Base-by-base conservation (phyloP, 2,329 filamentous ascomycete genomes). In the Fusarium odoratissimum region DNA sequence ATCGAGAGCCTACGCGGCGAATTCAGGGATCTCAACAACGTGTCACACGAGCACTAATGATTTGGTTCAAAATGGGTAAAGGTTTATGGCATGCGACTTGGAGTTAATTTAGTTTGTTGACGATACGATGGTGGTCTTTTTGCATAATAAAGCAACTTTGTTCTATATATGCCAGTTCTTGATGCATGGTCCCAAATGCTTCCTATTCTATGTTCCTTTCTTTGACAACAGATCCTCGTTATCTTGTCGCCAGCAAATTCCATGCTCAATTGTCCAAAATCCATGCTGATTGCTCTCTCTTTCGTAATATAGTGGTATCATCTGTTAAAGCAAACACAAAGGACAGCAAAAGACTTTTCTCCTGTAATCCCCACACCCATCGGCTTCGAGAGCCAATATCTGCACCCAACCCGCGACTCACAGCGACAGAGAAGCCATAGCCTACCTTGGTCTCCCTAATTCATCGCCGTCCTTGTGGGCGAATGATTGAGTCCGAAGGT, bases 1-100 rank as follows among this genome's bases (percentile, higher is more conserved):
- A 68, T 80, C 19, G 79, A 79, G 61, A 69, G 73, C 28, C 62
- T 82, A 6, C 70, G 74, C 6, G 77, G 79, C 14, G 80, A 81
- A 57, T 82, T 82, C 52, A 74, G 77, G 42, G 77, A 80, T 37
- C 63, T 79, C 49, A 80, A 79, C 54, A 60, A 65, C 23, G 56
- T 74, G 16, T 75, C 71, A 61, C 71, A 74, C 38, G 71, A 75
- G 61, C 74, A 77, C 33, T 75, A 62, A 66, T 21, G 28, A 17
- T 19, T 46, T 48, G 23, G 62, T 62, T 62, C 51, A 44, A 71
- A n/a, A 61, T 19, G 21, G n/a, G 19, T 42, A 54, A 64, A 61
- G 25, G 25, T 25, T 19, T 33, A 48, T 42, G 46, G 49, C 49
- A 62, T 57, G 21, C 23, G 30, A 37, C 45, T 64, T 55, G 69